Conservation (phyloP, 495 filamentous ascomycete genomes). For the Trichoderma virens region DNA sequence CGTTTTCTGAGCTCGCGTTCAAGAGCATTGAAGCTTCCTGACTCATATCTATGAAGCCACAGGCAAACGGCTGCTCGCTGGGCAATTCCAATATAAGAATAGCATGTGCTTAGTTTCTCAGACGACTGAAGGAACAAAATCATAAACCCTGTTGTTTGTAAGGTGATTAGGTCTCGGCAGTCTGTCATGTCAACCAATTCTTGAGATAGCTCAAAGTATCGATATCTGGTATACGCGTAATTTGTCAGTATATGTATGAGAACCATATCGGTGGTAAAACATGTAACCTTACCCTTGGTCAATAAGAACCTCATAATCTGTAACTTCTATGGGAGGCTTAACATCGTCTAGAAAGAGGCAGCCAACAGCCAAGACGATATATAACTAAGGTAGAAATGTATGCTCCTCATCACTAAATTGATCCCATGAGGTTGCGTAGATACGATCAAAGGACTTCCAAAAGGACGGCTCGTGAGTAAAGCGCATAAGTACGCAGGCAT, state of each 20-base stretch:
- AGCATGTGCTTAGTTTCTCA: constrained; percentile 87
- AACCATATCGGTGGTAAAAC: constrained; percentile 28
- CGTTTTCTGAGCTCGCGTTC: constrained; percentile 77
- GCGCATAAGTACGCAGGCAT: constrained; percentile 72
- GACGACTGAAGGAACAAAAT: constrained; percentile 87
- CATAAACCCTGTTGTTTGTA: constrained; percentile 91
- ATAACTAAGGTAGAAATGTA: constrained; percentile 73
- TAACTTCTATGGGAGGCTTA: too few relatives aligned
- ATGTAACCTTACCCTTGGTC: constrained; percentile 40
- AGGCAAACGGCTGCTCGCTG: constrained; percentile 75
- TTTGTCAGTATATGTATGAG: not conserved
- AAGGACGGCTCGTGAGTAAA: constrained; percentile 88
- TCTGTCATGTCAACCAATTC: constrained; percentile 78
- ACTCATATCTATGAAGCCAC: constrained; percentile 75
- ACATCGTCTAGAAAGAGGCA: too few relatives aligned
- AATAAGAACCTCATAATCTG: too few relatives aligned
- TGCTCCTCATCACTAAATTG: constrained; percentile 67
- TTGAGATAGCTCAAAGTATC: constrained; percentile 75
- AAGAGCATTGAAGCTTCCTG: constrained; percentile 67
- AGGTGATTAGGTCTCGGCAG: constrained; percentile 73
- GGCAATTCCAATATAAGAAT: constrained; percentile 86
- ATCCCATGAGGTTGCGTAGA: constrained; percentile 69
- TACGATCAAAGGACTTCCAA: constrained; percentile 62
- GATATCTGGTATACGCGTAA: constrained; percentile 46
- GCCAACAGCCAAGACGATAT: constrained; percentile 76